Base-by-base conservation (phyloP, 129 eudicot genomes). In the Lactuca sativa region DNA sequence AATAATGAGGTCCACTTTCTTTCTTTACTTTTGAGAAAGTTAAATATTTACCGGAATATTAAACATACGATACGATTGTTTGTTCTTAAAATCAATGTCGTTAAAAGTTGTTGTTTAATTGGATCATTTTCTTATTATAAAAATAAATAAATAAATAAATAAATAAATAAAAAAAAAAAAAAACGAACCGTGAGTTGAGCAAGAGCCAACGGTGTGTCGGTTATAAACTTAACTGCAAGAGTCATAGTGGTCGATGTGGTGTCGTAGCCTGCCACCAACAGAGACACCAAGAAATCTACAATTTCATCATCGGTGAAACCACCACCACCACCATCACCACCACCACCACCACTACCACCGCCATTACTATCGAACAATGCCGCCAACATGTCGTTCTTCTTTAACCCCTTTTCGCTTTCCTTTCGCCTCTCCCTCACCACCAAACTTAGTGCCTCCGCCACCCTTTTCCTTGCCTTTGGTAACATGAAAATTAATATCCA, bases 241-340 rank as follows among this genome's bases (percentile, higher is more conserved):
- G 98, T 92, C 91, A 92, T 92, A 10, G 80, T 86, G 7, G 98
- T 86, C 5, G 98, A 89, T n/a, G 98, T 92, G n/a, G 98, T 92
- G 15, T 92, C 98, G 44, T 92, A 92, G 0, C 98, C 98, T 1
- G 96, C 98, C 56, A 92, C 98, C 64, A 92, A 65, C 55, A 92
- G 70, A 16, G 98, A 86, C 77, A 92, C 67, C 84, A 92, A 68
- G 71, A 92, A 92, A 78, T 92, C 96, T 9, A 92, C 98, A 7
- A 92, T 89, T 71, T 86, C 95, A 66, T 82, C 96, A 48, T 92
- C 91, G 63, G 92, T 84, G 8, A 86, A 91, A 32, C 88, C 86
- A 16, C 71, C 74, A 0, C 87, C 88, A 4, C 72, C 87, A 14
- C 81, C 77, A 11, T 80, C 92, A 17, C 81, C 91, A 37, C 62